Evolutionary conservation across 2,329 filamentous ascomycete genomes (phyloP).

Genomic region (Stachybotrys elegans): DNA sequence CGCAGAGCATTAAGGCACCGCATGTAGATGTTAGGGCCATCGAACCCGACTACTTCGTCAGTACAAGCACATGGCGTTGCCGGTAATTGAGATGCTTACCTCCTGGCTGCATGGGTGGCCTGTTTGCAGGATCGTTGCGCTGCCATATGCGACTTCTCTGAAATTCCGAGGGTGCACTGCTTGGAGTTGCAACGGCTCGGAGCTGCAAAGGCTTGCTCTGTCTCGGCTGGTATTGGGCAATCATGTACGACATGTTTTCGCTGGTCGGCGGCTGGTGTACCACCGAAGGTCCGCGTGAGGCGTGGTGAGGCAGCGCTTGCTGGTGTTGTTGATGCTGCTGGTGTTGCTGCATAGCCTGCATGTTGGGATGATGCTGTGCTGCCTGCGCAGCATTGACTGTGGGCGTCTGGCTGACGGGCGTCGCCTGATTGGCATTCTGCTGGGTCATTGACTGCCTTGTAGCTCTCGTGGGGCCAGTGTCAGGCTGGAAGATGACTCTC

Average conservation of each 20-base stretch:
- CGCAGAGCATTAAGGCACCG: conserved; percentile 79
- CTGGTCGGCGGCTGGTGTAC: conserved; percentile 48
- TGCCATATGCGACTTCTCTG: conserved; percentile 37
- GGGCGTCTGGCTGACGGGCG: conserved; percentile 18
- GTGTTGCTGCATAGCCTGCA: conserved; percentile 23
- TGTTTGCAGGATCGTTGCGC: conserved; percentile 24
- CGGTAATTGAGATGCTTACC: conserved; percentile 41
- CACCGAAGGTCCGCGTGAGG: conserved; percentile 37
- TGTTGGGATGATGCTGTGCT: conserved; percentile 26
- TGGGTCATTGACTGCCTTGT: conserved; percentile 53
- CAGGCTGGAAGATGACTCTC: conserved; percentile 78
- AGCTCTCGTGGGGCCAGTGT: conserved; percentile 61
- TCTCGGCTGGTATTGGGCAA: conserved; percentile 66
- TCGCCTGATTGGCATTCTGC: conserved; percentile 22
- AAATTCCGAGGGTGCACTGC: conserved; percentile 67
- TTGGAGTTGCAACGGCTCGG: conserved; percentile 69
- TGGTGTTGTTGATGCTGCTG: conserved; percentile 9
- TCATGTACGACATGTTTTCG: conserved; percentile 54
- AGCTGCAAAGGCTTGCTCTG: conserved; percentile 59
- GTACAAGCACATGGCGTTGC: neutral
- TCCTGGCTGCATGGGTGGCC: conserved; percentile 52
- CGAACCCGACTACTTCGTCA: conserved; percentile 46
- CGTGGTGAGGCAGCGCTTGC: conserved; percentile 16
- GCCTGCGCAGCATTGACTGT: conserved; percentile 19
- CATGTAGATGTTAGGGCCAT: conserved; percentile 86